A percentile compares a stretch with the other conserved stretches of the same genome.
Conservation (phyloP, 306 rosid species). For the Herpetospermum pedunculosum region DNA sequence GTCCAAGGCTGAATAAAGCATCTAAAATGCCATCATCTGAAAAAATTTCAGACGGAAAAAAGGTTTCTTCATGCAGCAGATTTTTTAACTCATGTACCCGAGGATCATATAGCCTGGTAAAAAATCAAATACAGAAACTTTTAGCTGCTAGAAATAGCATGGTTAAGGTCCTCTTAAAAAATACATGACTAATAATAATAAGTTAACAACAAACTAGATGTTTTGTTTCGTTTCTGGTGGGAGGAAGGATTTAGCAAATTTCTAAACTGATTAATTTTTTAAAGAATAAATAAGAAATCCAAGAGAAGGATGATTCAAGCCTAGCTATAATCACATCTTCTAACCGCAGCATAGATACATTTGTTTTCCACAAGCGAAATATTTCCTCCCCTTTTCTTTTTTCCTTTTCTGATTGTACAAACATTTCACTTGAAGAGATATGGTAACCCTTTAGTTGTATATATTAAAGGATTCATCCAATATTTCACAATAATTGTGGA, state of each 20-base stretch:
- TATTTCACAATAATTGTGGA: conserved; percentile 1
- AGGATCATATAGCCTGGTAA: conserved; percentile 96
- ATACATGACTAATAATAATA: background rate
- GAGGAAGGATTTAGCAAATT: background rate
- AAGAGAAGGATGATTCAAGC: background rate
- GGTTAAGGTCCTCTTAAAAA: background rate
- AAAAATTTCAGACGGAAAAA: conserved; percentile 74
- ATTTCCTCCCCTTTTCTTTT: background rate
- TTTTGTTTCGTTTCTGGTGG: background rate
- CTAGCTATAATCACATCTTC: background rate
- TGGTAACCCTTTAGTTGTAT: background rate
- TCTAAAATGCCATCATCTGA: conserved; percentile 58
- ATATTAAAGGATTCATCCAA: background rate
- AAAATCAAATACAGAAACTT: conserved; percentile 17
- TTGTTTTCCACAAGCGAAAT: background rate
- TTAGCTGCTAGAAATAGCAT: background rate
- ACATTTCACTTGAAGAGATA: background rate
- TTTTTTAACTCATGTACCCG: conserved; percentile 52
- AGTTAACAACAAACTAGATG: background rate
- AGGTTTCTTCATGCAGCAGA: conserved; percentile 53
- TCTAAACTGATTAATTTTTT: background rate
- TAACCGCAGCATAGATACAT: background rate
- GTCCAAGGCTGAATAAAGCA: conserved; percentile 66
- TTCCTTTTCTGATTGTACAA: background rate
- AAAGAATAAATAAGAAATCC: background rate